Percentiles rank a stretch among this genome's conserved stretches.
Conservation (phyloP, 257 asterid genomes). For the Vinca minor region DNA sequence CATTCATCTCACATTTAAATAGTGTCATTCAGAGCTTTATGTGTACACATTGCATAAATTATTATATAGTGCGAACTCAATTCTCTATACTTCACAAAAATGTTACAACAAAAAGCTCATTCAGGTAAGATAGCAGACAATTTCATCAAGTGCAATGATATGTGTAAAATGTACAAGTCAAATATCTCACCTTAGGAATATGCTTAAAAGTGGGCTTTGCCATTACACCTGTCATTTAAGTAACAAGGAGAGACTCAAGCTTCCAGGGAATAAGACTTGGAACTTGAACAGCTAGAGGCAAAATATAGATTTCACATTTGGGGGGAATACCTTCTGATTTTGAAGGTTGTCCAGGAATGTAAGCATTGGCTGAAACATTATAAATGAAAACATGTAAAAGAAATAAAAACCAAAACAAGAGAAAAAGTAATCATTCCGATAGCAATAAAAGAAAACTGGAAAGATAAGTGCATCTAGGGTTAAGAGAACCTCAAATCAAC, state of each 20-base stretch:
- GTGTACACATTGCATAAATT: too few relatives aligned
- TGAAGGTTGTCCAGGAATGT: constrained; percentile 83
- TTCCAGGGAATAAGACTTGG: not conserved
- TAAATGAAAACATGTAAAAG: constrained; percentile 12
- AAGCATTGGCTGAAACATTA: constrained; percentile 82
- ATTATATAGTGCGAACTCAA: too few relatives aligned
- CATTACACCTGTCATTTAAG: constrained; percentile 34
- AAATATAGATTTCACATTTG: constrained; percentile 14
- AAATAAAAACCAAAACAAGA: too few relatives aligned
- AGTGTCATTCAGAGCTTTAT: too few relatives aligned
- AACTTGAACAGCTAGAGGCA: constrained; percentile 3
- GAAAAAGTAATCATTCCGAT: constrained; percentile 3
- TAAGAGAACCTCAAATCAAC: constrained; percentile 13
- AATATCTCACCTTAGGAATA: constrained; percentile 67
- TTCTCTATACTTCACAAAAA: too few relatives aligned
- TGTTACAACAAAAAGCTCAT: not conserved
- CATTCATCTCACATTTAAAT: too few relatives aligned
- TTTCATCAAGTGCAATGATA: not conserved
- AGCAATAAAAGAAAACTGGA: constrained; percentile 3
- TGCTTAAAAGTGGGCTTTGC: constrained; percentile 78
- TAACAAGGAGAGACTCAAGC: constrained; percentile 9
- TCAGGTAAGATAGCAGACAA: not conserved
- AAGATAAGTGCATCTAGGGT: constrained; percentile 5
- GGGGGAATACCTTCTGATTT: constrained; percentile 38
- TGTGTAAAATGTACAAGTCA: not conserved